Conservation (phyloP, 1,139 yeast species). For the Diutina ranongensis region DNA sequence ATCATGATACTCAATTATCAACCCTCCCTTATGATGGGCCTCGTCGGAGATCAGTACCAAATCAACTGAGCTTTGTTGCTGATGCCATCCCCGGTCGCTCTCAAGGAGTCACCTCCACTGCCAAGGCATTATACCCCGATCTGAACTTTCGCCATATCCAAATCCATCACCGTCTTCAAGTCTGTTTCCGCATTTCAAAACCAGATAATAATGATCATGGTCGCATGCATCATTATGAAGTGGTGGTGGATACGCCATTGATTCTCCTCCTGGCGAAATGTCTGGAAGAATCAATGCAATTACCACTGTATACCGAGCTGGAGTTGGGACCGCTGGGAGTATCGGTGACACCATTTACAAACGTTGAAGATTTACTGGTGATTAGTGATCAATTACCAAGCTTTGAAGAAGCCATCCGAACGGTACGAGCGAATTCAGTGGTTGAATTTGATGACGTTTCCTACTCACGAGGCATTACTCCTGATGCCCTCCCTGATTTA, state of each 20-base stretch:
- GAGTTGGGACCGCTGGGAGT: conserved; percentile 7
- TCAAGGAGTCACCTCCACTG: conserved; percentile 24
- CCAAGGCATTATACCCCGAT: conserved; percentile 51
- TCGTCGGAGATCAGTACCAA: neutral
- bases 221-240: conserved; percentile 76
- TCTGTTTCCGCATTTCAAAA: too few relatives aligned
- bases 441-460: conserved; percentile 11
- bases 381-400: conserved; percentile 33
- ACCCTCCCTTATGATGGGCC: neutral
- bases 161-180: conserved; percentile 60
- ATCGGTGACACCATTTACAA: neutral
- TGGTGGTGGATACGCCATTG: conserved; percentile 80
- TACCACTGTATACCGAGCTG: conserved; percentile 51
- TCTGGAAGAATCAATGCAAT: conserved; percentile 50
- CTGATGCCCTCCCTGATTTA: neutral
- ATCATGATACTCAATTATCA: neutral
- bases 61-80: neutral
- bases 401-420: conserved; percentile 43
- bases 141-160: conserved; percentile 59
- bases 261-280: conserved; percentile 63
- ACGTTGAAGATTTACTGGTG: neutral
- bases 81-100: neutral
- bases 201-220: conserved; percentile 42
- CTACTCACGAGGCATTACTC: neutral
- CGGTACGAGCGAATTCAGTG: neutral